Evolutionary conservation across 2,329 filamentous ascomycete species (phyloP).

Genomic region (Aspergillus texensis): DNA sequence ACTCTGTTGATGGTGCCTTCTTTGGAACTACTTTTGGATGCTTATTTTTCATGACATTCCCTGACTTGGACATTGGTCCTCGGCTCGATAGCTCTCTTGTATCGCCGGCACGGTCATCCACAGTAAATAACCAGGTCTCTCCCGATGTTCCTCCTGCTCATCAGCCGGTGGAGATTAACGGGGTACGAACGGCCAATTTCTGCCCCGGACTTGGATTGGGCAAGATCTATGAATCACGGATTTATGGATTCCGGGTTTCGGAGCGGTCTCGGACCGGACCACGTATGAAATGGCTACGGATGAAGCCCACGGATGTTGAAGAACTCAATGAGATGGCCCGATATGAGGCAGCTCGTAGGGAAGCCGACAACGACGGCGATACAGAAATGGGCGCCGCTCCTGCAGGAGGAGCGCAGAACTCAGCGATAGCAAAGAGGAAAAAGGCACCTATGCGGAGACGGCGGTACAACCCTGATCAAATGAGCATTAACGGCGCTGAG

Average conservation of each 20-base stretch:
- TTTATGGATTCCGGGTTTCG: conserved; percentile 94
- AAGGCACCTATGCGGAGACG: conserved; percentile 48
- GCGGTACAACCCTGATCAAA: conserved; percentile 36
- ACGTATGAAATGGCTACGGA: conserved; percentile 94
- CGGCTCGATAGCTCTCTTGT: conserved; percentile 58
- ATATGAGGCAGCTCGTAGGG: conserved; percentile 38
- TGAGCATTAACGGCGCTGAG: conserved; percentile 38
- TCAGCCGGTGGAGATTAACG: conserved; percentile 70
- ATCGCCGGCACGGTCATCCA: conserved; percentile 33
- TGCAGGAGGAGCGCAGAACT: conserved; percentile 36
- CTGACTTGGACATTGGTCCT: conserved; percentile 82
- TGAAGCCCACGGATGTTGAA: conserved; percentile 75
- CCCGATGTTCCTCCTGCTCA: conserved; percentile 41
- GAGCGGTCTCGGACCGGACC: conserved; percentile 88
- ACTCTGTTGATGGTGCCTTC: conserved; percentile 96
- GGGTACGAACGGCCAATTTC: conserved; percentile 82
- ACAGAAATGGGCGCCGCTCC: conserved; percentile 37
- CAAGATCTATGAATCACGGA: conserved; percentile 90
- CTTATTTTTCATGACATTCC: conserved; percentile 97
- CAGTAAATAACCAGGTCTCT: conserved; percentile 31
- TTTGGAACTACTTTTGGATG: conserved; percentile 97
- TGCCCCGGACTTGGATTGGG: conserved; percentile 80
- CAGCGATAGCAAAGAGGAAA: conserved; percentile 44
- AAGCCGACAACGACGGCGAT: conserved; percentile 41
- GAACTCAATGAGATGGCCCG: conserved; percentile 74